Evolutionary conservation across 73 alveolate species (phyloP), one percentile per base, ranked within the genome.

Genomic region (Paramecium caudatum): DNA sequence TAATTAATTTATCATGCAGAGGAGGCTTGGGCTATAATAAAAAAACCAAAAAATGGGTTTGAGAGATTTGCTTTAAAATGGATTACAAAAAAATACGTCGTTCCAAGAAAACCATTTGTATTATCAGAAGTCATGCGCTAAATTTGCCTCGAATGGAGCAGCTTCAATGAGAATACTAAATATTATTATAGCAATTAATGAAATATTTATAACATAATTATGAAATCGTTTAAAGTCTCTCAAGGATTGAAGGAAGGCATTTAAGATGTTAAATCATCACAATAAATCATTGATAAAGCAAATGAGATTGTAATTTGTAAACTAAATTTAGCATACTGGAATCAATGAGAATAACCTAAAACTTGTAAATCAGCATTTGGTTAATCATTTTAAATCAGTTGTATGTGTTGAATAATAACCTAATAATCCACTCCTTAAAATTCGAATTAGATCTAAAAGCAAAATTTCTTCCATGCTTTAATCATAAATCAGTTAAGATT

Each of bases 81-180:
- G 23, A 55, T 55, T 27, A 27, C 80, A 19, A 55, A 55, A 55
- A 10, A 55, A 21, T 55, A 55, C 30, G 30, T 55, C 23, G 80
- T 55, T 23, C 80, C 80, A 55, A 55, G 80, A 55, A 55, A 55
- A 55, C 80, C 80, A 55, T 55, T 55, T 55, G 80, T 55, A 27
- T 55, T 55, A 21, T 55, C 80, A 27, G 80, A 55, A 55, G 80
- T 55, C 30, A 55, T 55, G 80, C 23, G 30, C 23, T 55, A 55
- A 55, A 55, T 55, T 23, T 55, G 80, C 43, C 23, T 27, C 10
- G 80, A 55, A 55, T 55, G 80, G 80, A 55, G 4, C 19, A 55
- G 80, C 80, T 55, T 55, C 80, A 43, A 55, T 55, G 23, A 4
- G 30, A 43, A 55, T 55, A 55, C 80, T 55, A 55, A 55, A 25